These are phyloP conservation scores for Phytopythium helicoides DNA, from an alignment of 352 stramenopile genomes.

Conservation along the genomic window DNA sequence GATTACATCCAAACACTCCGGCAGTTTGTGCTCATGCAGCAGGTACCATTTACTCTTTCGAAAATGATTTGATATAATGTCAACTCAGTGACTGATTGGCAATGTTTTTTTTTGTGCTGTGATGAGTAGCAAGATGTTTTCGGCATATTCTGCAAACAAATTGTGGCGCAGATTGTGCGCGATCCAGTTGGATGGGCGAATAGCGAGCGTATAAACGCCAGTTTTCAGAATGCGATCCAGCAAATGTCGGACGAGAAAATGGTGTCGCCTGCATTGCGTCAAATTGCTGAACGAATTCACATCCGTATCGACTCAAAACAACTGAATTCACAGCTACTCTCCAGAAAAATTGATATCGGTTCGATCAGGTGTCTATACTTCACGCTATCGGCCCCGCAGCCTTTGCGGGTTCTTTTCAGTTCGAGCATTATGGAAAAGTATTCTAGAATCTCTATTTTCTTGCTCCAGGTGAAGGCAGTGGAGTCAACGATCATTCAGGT, in stretches of 20 bases:
- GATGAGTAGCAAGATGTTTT: constrained; percentile 66
- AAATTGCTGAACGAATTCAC: constrained; percentile 42
- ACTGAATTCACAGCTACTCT: constrained; percentile 29
- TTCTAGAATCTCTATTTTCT: constrained; percentile 44
- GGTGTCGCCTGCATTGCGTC: constrained; percentile 27
- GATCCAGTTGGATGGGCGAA: constrained; percentile 60
- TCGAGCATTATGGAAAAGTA: constrained; percentile 59
- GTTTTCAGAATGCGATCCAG: constrained; percentile 55
- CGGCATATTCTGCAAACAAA: constrained; percentile 32
- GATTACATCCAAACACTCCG: constrained; percentile 51
- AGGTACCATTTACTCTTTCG: too few relatives aligned
- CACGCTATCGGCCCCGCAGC: constrained; percentile 40
- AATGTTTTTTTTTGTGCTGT: neutral
- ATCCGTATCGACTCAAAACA: constrained; percentile 50
- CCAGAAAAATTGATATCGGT: constrained; percentile 47
- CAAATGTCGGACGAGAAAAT: constrained; percentile 40
- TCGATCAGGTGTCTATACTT: constrained; percentile 60
- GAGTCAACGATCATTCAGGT: constrained; percentile 60
- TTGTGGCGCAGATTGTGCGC: constrained; percentile 51
- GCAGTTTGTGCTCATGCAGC: constrained; percentile 70
- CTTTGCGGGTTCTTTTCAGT: constrained; percentile 63
- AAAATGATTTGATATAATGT: too few relatives aligned
- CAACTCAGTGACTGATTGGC: too few relatives aligned
- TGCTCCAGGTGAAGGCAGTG: constrained; percentile 67
- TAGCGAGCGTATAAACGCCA: constrained; percentile 48